Percentiles rank a stretch among this genome's conserved stretches.
These are phyloP conservation scores for Sanguinoderma infundibulare DNA, from an alignment of 1,284 basidiomycete genomes.

Conservation along the genomic window DNA sequence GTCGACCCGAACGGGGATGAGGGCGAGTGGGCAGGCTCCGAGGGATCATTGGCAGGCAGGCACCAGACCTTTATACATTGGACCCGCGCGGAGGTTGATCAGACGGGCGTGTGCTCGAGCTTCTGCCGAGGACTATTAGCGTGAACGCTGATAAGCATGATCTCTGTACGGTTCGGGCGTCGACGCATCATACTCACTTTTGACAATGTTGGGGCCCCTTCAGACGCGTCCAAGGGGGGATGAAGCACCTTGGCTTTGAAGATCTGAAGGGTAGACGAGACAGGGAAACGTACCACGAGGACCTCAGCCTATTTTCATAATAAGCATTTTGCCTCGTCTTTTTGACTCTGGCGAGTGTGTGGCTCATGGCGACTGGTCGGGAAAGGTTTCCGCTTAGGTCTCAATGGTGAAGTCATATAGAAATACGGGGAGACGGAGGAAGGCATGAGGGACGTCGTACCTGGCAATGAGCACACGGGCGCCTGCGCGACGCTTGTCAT, in stretches of 20 bases:
- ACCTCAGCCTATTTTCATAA: no score
- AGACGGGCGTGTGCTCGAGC: constrained; percentile 4
- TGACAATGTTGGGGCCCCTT: neutral
- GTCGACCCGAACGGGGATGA: constrained; percentile 6
- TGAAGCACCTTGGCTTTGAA: no score
- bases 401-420: no score
- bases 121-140: constrained; percentile 16
- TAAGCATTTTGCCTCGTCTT: no score
- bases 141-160: constrained; percentile 8
- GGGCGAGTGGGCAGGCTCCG: neutral
- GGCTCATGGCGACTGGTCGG: no score
- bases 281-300: no score
- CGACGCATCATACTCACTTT: no score
- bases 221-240: neutral
- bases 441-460: no score
- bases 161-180: neutral
- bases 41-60: neutral
- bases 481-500: neutral
- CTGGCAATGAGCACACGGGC: neutral
- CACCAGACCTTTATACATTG: neutral
- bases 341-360: no score
- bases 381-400: no score
- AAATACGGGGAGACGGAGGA: no score
- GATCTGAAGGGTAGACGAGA: no score
- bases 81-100: constrained; percentile 6